Conservation (phyloP, 2,329 filamentous ascomycete genomes). For the Xylariaceae sp. region DNA sequence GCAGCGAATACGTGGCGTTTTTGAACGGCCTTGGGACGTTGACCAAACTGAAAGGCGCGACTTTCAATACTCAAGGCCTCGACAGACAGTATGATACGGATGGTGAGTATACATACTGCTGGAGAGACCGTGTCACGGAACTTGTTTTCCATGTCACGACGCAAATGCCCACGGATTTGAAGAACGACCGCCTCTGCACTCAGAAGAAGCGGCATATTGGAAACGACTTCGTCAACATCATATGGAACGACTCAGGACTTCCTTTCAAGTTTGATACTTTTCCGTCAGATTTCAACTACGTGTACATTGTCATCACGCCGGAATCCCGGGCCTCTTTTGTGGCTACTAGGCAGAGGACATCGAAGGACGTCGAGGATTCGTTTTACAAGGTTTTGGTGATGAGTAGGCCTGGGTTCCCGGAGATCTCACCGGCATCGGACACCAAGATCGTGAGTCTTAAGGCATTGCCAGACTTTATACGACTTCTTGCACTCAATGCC, state of each 20-base stretch:
- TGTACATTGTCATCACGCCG: slow-evolving; percentile 93
- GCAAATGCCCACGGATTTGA: slow-evolving; percentile 88
- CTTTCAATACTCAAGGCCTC: slow-evolving; percentile 88
- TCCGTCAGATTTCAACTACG: slow-evolving; percentile 90
- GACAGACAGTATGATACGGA: slow-evolving; percentile 73
- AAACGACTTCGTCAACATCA: slow-evolving; percentile 96
- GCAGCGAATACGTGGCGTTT: slow-evolving; percentile 82
- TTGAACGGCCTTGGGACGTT: slow-evolving; percentile 76
- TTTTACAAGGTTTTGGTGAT: slow-evolving; percentile 91
- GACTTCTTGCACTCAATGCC: slow-evolving; percentile 84
- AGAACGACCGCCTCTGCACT: slow-evolving; percentile 68
- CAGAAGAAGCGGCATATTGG: slow-evolving; percentile 93
- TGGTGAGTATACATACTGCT: slow-evolving; percentile 84
- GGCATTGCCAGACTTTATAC: slow-evolving; percentile 78
- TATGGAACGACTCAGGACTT: slow-evolving; percentile 93
- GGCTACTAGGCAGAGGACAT: slow-evolving; percentile 42
- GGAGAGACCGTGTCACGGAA: slow-evolving; percentile 91
- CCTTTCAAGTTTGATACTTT: slow-evolving; percentile 89
- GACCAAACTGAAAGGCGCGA: slow-evolving; percentile 72
- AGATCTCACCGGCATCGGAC: slow-evolving; percentile 83
- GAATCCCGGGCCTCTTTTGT: slow-evolving; percentile 74
- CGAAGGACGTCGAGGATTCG: slow-evolving; percentile 37
- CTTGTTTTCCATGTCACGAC: slow-evolving; percentile 94
- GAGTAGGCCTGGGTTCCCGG: slow-evolving; percentile 81
- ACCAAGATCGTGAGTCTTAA: slow-evolving; percentile 82